Percentiles rank a stretch among this genome's conserved stretches.
phyloP scores from a whole-genome alignment of 2,329 filamentous ascomycete species.

The Pseudogymnoascus sp. region DNA sequence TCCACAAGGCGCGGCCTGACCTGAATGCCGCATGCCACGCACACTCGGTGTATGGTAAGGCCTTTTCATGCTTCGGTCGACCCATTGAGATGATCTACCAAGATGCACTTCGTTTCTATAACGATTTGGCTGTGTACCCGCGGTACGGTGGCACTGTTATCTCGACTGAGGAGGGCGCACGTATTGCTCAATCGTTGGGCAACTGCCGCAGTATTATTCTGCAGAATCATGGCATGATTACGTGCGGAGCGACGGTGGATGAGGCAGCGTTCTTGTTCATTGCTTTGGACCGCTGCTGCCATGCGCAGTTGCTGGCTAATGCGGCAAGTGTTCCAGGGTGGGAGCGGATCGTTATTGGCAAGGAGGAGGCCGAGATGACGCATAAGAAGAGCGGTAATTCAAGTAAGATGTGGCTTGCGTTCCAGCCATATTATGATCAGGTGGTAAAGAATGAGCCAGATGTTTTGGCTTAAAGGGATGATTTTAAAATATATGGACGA shows the following conservation, averaged over 20 bases:
- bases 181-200: slow-evolving; percentile 41
- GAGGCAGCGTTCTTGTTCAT: slow-evolving; percentile 44
- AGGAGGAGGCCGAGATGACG: slow-evolving; percentile 50
- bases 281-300: slow-evolving; percentile 39
- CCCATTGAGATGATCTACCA: slow-evolving; percentile 51
- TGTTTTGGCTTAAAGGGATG: not conserved
- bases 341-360: slow-evolving; percentile 55
- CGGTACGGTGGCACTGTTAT: slow-evolving; percentile 46
- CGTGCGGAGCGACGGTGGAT: slow-evolving; percentile 41
- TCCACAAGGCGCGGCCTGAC: slow-evolving; percentile 51
- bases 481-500: not conserved
- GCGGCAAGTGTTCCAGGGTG: slow-evolving; percentile 49
- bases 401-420: slow-evolving; percentile 12
- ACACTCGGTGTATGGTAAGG: slow-evolving; percentile 48
- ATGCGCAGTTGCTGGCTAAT: slow-evolving; percentile 44
- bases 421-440: slow-evolving; percentile 11
- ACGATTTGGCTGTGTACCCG: slow-evolving; percentile 32
- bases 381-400: slow-evolving; percentile 3
- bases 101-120: slow-evolving; percentile 39
- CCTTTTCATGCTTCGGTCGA: slow-evolving; percentile 43
- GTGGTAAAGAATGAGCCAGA: slow-evolving; percentile 3
- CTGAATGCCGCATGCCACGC: slow-evolving; percentile 49
- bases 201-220: slow-evolving; percentile 42
- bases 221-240: slow-evolving; percentile 46
- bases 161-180: slow-evolving; percentile 41